Evolutionary conservation across 768 basidiomycete genomes (phyloP), one percentile per base, ranked within the genome.

Genomic region (Candolleomyces aberdarensis): DNA sequence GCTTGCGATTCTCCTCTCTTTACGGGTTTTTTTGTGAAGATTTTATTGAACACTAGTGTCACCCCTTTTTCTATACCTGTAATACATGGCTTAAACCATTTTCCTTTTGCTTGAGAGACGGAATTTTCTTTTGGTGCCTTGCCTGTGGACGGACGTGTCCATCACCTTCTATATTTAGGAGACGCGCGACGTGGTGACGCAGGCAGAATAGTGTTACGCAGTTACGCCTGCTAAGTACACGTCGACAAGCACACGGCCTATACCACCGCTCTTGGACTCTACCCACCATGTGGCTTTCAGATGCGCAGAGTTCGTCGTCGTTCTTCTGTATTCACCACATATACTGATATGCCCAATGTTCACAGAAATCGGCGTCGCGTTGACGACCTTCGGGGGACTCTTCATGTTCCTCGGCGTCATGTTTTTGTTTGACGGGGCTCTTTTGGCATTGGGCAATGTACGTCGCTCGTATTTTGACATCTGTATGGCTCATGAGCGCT

Each of bases 321-420:
- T 14, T 10, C 29, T 20, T 50, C 51, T 26, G 40, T 40, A n/a
- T 46, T 9, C 39, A 19, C 20, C 29, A 44, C 46, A 15, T 54
- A 20, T 49, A 53, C 48, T 56, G 55, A 29, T 22, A 62, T 59
- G 60, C 58, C 20, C 6, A 41, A 29, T 49, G 13, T 31, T 13
- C 52, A 60, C 72, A 96, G 94, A 96, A 80, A 96, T 97, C 67
- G 94, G 96, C 66, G 96, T 98, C 61, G 96, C 94, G 54, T 85
- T 98, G 65, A 98, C 96, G 48, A 92, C 95, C 17, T 97, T 97
- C 68, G 97, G 97, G 57, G 88, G 83, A 43, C 80, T 96, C 62
- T 99, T 99, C 81, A 96, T 98, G 91, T 80, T 98, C 69, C 82
- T 99, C 43, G 97, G 97, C 29, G 88, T 99, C 47, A 85, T 98